Evolutionary conservation across 257 asterid species (phyloP).

Genomic region (Jacaranda copaia): DNA sequence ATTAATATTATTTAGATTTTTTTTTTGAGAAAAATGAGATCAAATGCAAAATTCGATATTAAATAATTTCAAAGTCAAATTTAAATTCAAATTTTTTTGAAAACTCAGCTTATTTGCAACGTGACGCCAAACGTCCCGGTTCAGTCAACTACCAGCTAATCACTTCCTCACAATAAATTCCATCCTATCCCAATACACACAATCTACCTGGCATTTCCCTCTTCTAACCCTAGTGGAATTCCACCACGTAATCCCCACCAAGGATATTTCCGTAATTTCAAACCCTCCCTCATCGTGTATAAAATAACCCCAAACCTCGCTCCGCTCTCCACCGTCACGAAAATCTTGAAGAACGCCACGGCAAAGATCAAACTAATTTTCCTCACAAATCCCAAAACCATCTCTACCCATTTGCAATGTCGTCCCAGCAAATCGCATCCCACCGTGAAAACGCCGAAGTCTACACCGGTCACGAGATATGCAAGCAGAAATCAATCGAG

Average conservation of each 20-base stretch:
- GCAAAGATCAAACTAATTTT: background rate
- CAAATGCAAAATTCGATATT: no score
- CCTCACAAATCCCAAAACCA: background rate
- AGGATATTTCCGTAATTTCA: slow-evolving; percentile 38
- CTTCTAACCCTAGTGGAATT: background rate
- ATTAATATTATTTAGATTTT: no score
- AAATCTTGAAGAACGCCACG: background rate
- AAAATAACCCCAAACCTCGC: slow-evolving; percentile 6
- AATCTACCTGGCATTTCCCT: slow-evolving; percentile 17
- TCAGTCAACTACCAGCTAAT: slow-evolving; percentile 41
- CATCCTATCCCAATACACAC: background rate
- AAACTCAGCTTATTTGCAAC: no score
- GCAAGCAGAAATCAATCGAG: slow-evolving; percentile 69
- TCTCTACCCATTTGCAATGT: slow-evolving; percentile 39
- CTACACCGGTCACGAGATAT: slow-evolving; percentile 54
- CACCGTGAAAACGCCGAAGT: slow-evolving; percentile 72
- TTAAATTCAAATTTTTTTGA: no score
- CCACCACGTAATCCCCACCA: background rate
- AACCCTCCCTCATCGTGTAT: background rate
- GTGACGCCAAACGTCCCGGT: background rate
- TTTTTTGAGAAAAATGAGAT: no score
- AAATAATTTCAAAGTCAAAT: no score
- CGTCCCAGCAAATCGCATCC: slow-evolving; percentile 45
- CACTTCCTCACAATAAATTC: slow-evolving; percentile 20
- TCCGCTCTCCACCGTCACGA: background rate